Evolutionary conservation across 2,329 filamentous ascomycete species (phyloP), one percentile per base, ranked within the genome.

Genomic region (Exophiala spinifera): DNA sequence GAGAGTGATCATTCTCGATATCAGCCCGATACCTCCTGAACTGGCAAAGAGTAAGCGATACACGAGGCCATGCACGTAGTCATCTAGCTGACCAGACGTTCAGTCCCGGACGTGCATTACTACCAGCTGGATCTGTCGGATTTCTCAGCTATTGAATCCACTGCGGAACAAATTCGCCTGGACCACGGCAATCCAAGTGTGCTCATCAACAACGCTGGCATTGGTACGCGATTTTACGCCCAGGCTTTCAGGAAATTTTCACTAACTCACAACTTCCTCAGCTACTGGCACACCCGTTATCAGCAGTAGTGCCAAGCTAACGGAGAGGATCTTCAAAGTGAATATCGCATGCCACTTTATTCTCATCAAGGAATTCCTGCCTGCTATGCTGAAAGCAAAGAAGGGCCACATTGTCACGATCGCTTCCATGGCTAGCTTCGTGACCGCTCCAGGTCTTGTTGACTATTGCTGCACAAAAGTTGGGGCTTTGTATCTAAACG

Each of bases 351-450:
- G 83, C 2, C 86, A 86, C 70, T 88, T 82, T 74, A 84, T 79
- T 75, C 76, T 84, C n/a, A 72, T 79, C 5, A 80, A 83, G 65
- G 79, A 84, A 53, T 89, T 89, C 69, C 72, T 91, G 1, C 87
- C 87, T 0, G 67, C 72, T 60, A 86, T 91, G 78, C 70, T 86
- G 48, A 66, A 70, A 6, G 66, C 66, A 11, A 83, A 89, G 71
- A 86, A 90, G 71, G 87, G 87, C 56, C 87, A 87, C 77, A 69
- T 90, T 37, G 84, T 89, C 19, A 89, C 84, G 0, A 78, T 90
- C 19, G 82, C 87, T 13, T 84, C 80, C 1, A 75, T 82, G 46
- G 85, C 86, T 0, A 79, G 80, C 11, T 88, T 81, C 70, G 61
- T 83, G 6, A 74, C 79, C 1, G 78, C 82, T 0, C 81, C 86